Evolutionary conservation across 2,329 filamentous ascomycete genomes (phyloP), one percentile per base, ranked within the genome.

Genomic region (Aureobasidium sp.): DNA sequence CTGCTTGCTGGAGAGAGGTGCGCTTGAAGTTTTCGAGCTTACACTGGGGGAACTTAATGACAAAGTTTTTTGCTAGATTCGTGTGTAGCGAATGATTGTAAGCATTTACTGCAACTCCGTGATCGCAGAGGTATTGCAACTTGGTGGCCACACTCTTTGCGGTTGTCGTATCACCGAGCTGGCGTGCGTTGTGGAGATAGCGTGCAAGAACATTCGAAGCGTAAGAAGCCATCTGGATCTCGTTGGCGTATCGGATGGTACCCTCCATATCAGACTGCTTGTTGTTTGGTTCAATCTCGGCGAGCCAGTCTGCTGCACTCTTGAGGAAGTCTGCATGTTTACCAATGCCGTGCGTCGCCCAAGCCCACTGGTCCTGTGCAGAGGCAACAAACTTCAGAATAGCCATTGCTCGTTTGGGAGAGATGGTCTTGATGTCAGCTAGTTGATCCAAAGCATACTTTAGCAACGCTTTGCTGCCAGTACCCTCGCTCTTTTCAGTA

Each of bases 341-440:
- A 63, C 88, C 84, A 37, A 95, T 77, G 40, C 88, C 85, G 60
- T 89, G 87, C 60, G 95, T 91, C 1, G 90, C 92, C 90, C 93
- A 96, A 1, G 92, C 88, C 93, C 93, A 97, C 69, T 91, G 89
- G 71, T 96, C 94, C 69, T 96, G 92, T 4, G 93, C 89, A 2
- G 88, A 85, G 2, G 89, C 85, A 38, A 96, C 84, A 71, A 97
- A 97, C 67, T 93, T 86, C 17, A 99, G 79, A 67, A 96, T 85
- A 0, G 88, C 84, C 23, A 91, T 77, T 4, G 86, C 84, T 64
- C 90, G 83, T 35, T 78, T 77, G n/a, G 82, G 79, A 9, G 87
- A 79, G 23, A 92, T 72, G 1, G 81, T 77, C 25, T 82, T 79
- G 62, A 96, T 84, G 4, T 67, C 61, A 19, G 82, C 81, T 38